Conservation (phyloP, 495 filamentous ascomycete genomes). For the Xylaria palmicola region DNA sequence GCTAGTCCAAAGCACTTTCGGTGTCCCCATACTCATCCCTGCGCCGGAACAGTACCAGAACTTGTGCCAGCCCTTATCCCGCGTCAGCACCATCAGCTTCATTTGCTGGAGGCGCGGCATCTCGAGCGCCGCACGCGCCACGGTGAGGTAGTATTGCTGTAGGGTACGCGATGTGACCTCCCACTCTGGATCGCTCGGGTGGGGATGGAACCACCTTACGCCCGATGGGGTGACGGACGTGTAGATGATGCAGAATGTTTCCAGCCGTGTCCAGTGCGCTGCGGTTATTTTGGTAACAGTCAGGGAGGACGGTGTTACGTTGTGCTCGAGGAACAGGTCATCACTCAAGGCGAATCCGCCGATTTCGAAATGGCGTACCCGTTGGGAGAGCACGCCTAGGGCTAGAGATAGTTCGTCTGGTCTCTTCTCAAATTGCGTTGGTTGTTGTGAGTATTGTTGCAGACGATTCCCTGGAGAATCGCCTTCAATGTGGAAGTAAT, state of each 20-base stretch:
- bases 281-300: neutral
- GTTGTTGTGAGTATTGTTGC: neutral
- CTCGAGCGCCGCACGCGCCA: neutral
- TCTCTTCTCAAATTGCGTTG: neutral
- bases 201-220: neutral
- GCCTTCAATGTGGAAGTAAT: neutral
- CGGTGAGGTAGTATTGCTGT: neutral
- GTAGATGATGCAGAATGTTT: neutral
- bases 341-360: neutral
- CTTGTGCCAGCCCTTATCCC: no score
- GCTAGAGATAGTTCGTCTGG: neutral
- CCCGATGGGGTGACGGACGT: neutral
- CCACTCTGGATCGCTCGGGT: neutral
- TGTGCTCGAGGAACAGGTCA: neutral
- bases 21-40: neutral
- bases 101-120: neutral
- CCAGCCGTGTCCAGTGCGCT: neutral
- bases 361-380: neutral
- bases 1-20: neutral
- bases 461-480: no score
- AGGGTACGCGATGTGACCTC: neutral
- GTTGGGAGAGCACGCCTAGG: neutral
- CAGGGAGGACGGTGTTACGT: no score
- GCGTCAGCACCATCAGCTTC: neutral
- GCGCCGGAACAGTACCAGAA: no score